Evolutionary conservation across 768 basidiomycete genomes (phyloP).

Genomic region (Mycena galericulata): DNA sequence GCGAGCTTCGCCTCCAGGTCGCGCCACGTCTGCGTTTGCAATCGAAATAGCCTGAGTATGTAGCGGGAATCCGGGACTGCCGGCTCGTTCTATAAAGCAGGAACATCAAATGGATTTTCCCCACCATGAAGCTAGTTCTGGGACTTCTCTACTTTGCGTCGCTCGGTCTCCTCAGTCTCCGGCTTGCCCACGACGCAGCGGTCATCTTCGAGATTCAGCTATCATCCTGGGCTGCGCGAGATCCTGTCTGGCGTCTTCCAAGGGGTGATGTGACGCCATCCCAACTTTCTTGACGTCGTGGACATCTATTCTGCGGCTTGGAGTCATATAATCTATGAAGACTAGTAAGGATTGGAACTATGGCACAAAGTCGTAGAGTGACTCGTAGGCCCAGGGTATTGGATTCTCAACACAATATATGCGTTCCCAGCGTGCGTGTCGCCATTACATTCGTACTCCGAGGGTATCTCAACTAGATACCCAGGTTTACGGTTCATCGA

Average conservation of each 20-base stretch:
- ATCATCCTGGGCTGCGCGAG: slow-evolving; percentile 5
- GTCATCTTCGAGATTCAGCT: slow-evolving; percentile 16
- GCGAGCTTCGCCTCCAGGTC: slow-evolving; percentile 2
- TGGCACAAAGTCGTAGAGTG: too few species aligned
- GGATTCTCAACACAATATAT: too few species aligned
- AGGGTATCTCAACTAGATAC: too few species aligned
- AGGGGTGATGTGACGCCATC: not conserved
- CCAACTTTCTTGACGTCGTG: not conserved
- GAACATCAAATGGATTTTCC: too few species aligned
- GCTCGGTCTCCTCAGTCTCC: slow-evolving; percentile 27
- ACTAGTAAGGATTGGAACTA: not conserved
- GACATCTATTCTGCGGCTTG: not conserved
- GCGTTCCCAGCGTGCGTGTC: too few species aligned
- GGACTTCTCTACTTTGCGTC: slow-evolving; percentile 32
- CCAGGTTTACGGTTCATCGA: too few species aligned
- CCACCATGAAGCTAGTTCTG: slow-evolving; percentile 25
- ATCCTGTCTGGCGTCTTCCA: not conserved
- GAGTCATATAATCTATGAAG: not conserved
- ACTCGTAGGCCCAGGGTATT: too few species aligned
- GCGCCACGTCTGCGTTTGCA: slow-evolving; percentile 17
- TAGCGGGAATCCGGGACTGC: not conserved
- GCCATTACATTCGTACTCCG: too few species aligned
- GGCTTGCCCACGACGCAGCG: slow-evolving; percentile 23
- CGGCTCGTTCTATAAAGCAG: slow-evolving; percentile 3
- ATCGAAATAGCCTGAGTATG: not conserved